phyloP scores from a whole-genome alignment of 2,329 filamentous ascomycete genomes.

The Aspergillus transmontanensis region DNA sequence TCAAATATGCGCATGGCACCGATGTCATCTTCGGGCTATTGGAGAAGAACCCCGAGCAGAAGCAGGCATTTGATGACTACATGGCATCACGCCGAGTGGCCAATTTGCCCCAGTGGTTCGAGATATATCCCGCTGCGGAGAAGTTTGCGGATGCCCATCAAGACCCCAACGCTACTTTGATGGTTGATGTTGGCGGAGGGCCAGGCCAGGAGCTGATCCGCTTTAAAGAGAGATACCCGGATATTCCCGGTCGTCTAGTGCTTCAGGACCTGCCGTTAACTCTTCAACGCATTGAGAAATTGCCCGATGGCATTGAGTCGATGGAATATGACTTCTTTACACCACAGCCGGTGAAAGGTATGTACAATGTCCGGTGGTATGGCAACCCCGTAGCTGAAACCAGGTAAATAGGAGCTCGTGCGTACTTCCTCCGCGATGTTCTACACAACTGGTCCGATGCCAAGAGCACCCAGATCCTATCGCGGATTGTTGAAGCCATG shows the following conservation, averaged over 20 bases:
- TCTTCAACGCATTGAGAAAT: slow-evolving; percentile 19
- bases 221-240: slow-evolving; percentile 38
- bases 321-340: slow-evolving; percentile 51
- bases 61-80: slow-evolving; percentile 23
- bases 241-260: slow-evolving; percentile 45
- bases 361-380: background rate
- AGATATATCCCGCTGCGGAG: slow-evolving; percentile 18
- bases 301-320: slow-evolving; percentile 21
- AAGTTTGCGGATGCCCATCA: slow-evolving; percentile 3
- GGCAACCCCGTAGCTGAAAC: too few species aligned
- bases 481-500: slow-evolving; percentile 34
- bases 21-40: slow-evolving; percentile 21
- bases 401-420: slow-evolving; percentile 26
- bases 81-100: slow-evolving; percentile 20
- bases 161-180: slow-evolving; percentile 18
- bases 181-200: slow-evolving; percentile 48
- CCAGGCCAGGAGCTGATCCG: slow-evolving; percentile 42
- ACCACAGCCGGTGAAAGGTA: slow-evolving; percentile 48
- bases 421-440: slow-evolving; percentile 37
- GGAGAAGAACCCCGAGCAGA: slow-evolving; percentile 20
- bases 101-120: slow-evolving; percentile 22
- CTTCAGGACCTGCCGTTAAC: slow-evolving; percentile 52
- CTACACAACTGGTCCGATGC: slow-evolving; percentile 37
- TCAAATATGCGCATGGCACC: slow-evolving; percentile 18
- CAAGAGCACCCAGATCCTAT: slow-evolving; percentile 30